Evolutionary conservation across 306 rosid species (phyloP).

Genomic region (Mucuna pruriens): DNA sequence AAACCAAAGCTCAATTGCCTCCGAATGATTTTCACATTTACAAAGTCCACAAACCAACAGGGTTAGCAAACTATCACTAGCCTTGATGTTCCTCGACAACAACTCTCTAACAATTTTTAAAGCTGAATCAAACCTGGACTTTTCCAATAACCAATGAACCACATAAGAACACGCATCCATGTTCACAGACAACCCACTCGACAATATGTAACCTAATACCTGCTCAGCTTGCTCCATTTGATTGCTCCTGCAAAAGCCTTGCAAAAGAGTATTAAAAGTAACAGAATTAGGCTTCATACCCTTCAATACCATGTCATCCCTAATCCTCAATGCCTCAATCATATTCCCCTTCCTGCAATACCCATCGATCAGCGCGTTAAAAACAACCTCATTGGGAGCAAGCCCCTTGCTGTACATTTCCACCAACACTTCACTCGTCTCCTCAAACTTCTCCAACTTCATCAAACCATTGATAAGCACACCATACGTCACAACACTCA

Average conservation of each 20-base stretch:
- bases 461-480: conserved; percentile 65
- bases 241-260: conserved; percentile 60
- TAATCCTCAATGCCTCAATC: conserved; percentile 59
- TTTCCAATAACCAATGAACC: conserved; percentile 53
- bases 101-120: conserved; percentile 49
- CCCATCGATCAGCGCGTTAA: conserved; percentile 66
- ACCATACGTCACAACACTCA: conserved; percentile 62
- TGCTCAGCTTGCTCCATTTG: conserved; percentile 58
- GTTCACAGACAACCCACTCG: conserved; percentile 48
- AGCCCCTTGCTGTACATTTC: conserved; percentile 64
- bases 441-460: conserved; percentile 58
- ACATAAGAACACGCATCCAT: conserved; percentile 58
- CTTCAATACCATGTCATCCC: conserved; percentile 65
- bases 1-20: conserved; percentile 77
- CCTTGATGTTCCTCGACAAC: conserved; percentile 59
- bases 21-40: conserved; percentile 54
- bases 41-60: conserved; percentile 66
- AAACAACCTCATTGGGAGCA: conserved; percentile 65
- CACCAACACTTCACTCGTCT: conserved; percentile 50
- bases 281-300: conserved; percentile 66
- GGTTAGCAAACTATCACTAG: conserved; percentile 65
- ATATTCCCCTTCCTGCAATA: conserved; percentile 65
- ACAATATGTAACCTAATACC: conserved; percentile 48
- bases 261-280: conserved; percentile 64
- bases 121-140: conserved; percentile 57